These are phyloP conservation scores for Pterocarpus santalinus DNA, from an alignment of 306 rosid genomes.

Conservation along the genomic window DNA sequence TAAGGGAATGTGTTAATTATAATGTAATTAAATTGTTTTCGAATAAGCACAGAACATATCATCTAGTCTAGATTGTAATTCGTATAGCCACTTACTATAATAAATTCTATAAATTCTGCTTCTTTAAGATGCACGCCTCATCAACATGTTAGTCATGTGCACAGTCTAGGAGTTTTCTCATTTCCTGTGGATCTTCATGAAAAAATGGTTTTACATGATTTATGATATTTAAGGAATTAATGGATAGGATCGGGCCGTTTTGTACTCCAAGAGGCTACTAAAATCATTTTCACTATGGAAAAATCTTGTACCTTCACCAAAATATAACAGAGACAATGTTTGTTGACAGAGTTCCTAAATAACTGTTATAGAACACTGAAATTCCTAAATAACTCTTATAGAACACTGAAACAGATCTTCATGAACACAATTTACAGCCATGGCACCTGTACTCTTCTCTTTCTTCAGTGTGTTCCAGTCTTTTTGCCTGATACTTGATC, in stretches of 20 bases:
- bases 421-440: background rate
- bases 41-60: background rate
- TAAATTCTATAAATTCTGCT: background rate
- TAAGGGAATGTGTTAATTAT: constrained; percentile 8
- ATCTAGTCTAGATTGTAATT: constrained; percentile 3
- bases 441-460: constrained; percentile 14
- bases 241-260: background rate
- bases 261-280: constrained; percentile 31
- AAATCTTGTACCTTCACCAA: background rate
- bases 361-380: too few species aligned
- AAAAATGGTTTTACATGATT: constrained; percentile 9
- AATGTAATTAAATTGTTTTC: constrained; percentile 8
- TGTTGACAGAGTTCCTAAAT: constrained; percentile 1
- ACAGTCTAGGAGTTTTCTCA: constrained; percentile 7
- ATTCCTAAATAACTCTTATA: too few species aligned
- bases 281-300: background rate
- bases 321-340: background rate
- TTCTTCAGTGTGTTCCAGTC: constrained; percentile 6
- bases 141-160: background rate
- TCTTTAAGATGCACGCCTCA: constrained; percentile 4
- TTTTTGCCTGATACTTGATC: constrained; percentile 12
- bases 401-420: background rate
- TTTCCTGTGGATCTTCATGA: constrained; percentile 2
- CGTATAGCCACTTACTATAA: background rate
- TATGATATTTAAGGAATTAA: constrained; percentile 12